Evolutionary conservation across 2,329 filamentous ascomycete genomes (phyloP).

Genomic region (Whalleya microplaca): DNA sequence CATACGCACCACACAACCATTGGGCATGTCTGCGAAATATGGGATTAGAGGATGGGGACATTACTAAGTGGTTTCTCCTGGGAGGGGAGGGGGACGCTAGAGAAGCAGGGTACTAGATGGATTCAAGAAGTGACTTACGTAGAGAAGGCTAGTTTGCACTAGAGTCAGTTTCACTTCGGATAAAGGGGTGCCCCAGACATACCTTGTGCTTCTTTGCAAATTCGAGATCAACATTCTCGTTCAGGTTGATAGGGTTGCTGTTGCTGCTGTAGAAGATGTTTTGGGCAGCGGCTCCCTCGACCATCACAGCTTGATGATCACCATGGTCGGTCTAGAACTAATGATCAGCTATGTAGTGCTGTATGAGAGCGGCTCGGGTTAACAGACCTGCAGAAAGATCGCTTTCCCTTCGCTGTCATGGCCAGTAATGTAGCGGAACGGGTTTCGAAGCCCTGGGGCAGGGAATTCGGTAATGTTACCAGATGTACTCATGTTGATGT

Average conservation of each 20-base stretch:
- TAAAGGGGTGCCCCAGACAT: background rate
- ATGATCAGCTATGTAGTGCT: background rate
- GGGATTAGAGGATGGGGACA: background rate
- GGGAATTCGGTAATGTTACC: slow-evolving; percentile 5
- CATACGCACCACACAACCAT: slow-evolving; percentile 44
- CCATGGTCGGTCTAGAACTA: slow-evolving; percentile 15
- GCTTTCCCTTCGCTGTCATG: slow-evolving; percentile 16
- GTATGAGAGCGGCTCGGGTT: background rate
- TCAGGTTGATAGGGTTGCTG: slow-evolving; percentile 17
- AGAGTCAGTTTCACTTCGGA: background rate
- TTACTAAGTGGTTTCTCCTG: background rate
- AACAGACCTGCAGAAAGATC: slow-evolving; percentile 10
- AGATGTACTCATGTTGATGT: background rate
- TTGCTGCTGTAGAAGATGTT: slow-evolving; percentile 17
- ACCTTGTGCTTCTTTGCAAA: slow-evolving; percentile 10
- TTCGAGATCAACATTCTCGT: slow-evolving; percentile 15
- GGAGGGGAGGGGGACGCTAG: too few species aligned
- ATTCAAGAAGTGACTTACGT: background rate
- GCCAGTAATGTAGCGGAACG: slow-evolving; percentile 20
- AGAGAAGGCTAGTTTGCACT: slow-evolving; percentile 4
- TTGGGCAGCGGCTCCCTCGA: slow-evolving; percentile 6
- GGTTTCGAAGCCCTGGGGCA: slow-evolving; percentile 8
- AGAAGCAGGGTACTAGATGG: background rate
- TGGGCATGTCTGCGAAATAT: slow-evolving; percentile 34
- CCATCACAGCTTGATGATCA: slow-evolving; percentile 18